These are phyloP conservation scores for Warburgia ugandensis DNA, from an alignment of 164 flowering plant genomes.

Conservation along the genomic window DNA sequence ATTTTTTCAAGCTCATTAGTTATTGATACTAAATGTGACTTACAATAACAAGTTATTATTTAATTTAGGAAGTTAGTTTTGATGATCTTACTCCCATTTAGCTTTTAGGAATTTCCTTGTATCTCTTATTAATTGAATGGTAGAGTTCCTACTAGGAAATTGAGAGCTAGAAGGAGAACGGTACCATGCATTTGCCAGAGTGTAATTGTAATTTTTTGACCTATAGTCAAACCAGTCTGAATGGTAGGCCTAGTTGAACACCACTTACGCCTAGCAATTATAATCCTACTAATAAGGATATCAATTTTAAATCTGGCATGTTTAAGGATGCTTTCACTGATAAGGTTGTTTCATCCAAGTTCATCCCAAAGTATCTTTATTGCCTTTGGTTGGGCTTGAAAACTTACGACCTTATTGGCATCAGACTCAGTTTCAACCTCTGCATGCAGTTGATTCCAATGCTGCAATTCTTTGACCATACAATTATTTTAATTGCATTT, in stretches of 20 bases:
- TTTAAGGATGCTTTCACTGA: constrained; percentile 62
- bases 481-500: too few species aligned
- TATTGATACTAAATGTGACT: background rate
- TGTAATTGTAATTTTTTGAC: constrained; percentile 43
- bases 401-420: constrained; percentile 22
- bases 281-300: constrained; percentile 23
- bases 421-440: too few species aligned
- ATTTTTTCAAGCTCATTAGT: constrained; percentile 26
- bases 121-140: constrained; percentile 72
- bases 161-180: constrained; percentile 53
- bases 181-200: constrained; percentile 2
- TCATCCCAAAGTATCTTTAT: constrained; percentile 51
- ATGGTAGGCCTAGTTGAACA: constrained; percentile 42
- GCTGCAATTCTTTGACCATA: too few species aligned
- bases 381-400: constrained; percentile 95
- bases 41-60: background rate
- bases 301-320: constrained; percentile 52
- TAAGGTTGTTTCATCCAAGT: constrained; percentile 42
- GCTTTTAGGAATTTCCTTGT: constrained; percentile 97
- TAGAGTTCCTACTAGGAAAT: constrained; percentile 80
- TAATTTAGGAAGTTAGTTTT: background rate
- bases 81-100: constrained; percentile 25
- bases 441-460: too few species aligned
- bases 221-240: constrained; percentile 23
- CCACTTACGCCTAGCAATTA: constrained; percentile 40